Evolutionary conservation across 345 rosid genomes (phyloP), one percentile per base, ranked within the genome.

Genomic region (Gossypium herbaceum): DNA sequence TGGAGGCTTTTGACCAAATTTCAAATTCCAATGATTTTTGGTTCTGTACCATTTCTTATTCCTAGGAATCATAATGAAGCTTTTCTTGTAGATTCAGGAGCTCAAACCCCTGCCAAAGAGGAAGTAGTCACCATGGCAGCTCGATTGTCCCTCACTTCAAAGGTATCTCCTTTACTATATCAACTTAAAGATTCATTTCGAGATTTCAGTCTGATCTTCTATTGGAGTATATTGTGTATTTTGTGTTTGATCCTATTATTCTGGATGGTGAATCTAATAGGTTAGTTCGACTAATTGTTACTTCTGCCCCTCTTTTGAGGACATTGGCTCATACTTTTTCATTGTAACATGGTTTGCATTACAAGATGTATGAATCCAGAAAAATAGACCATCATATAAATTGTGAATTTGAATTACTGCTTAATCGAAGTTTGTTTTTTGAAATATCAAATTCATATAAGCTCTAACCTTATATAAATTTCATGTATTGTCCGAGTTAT

Each of bases 61-160:
- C 64, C 9, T 57, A 58, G 22, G 45, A 20, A 56, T 66, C 69
- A 45, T n/a, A 47, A 39, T 54, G 50, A 69, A 72, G 65, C 63
- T 71, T 54, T 70, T 72, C 8, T 50, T 80, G 50, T 80, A 94
- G 97, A 86, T 80, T 76, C 91, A 73, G 88, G 85, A 81, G 83
- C 88, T 60, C 77, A 79, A 69, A 84, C 89, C 75, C 82, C 88
- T 45, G 73, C 85, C 56, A 91, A 88, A 82, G 88, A 82, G 76
- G 88, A 82, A 44, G 85, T 91, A 22, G 82, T 94, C 79, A 77
- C 92, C 76, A 86, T 82, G 90, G 95, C 97, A 76, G 85, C 95
- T 77, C 89, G 93, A 58, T 80, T 94, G 81, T 94, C 97, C 58
- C 72, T 94, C 63, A 76, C 90, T 76, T 87, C 98, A 58, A 91